Conservation (phyloP, 371 early-diverging fungal genomes). For the Mortierella sp. region DNA sequence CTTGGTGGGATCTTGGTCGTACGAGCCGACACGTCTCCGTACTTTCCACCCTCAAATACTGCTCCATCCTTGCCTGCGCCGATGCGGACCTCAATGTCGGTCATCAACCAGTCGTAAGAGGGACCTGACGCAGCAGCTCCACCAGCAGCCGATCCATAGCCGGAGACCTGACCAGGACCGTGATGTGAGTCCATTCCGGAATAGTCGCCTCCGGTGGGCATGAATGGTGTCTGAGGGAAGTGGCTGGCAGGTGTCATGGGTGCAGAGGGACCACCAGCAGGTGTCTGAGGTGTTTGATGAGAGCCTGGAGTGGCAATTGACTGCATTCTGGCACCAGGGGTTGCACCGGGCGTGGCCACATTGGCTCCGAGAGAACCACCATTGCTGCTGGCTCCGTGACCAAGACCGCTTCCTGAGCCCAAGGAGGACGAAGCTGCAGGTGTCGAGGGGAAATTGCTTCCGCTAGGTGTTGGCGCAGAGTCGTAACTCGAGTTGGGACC, state of each 20-base stretch:
- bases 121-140: conserved; percentile 24
- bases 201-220: conserved; percentile 72
- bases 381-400: conserved; percentile 32
- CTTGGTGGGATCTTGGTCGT: conserved; percentile 64
- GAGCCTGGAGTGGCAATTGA: conserved; percentile 62
- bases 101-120: conserved; percentile 72
- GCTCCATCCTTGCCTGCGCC: conserved; percentile 38
- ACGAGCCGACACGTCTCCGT: conserved; percentile 55
- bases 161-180: conserved; percentile 30
- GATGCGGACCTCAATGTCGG: conserved; percentile 71
- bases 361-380: conserved; percentile 35
- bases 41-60: conserved; percentile 40
- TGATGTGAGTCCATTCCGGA: conserved; percentile 51
- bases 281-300: conserved; percentile 65
- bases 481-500: conserved; percentile 56
- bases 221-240: conserved; percentile 73
- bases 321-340: conserved; percentile 38
- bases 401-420: conserved; percentile 35
- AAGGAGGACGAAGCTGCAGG: conserved; percentile 59
- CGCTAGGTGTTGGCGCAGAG: conserved; percentile 50
- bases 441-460: conserved; percentile 60
- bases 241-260: conserved; percentile 63
- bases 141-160: conserved; percentile 42
- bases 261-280: conserved; percentile 60
- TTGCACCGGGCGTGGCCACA: conserved; percentile 42